These are phyloP conservation scores for Lasiodiplodia sp. DNA, from an alignment of 2,329 filamentous ascomycete genomes.

Conservation along the genomic window DNA sequence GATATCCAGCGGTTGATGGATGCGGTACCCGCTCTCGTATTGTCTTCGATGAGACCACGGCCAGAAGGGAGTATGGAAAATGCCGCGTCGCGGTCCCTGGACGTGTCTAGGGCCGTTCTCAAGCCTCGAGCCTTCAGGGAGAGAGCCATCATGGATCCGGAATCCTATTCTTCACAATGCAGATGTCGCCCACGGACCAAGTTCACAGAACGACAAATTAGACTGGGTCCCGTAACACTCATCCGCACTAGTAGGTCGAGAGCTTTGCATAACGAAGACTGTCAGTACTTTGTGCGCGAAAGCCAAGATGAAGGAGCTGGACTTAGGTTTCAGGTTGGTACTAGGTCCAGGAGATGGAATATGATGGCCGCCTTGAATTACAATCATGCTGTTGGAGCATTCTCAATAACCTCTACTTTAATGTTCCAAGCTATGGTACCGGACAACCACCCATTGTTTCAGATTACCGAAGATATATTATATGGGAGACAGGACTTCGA, in stretches of 20 bases:
- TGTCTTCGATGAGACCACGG: too few species aligned
- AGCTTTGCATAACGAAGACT: not conserved
- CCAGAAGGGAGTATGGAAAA: too few species aligned
- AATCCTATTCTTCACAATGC: too few species aligned
- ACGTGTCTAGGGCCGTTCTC: rapidly evolving
- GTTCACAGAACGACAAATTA: too few species aligned
- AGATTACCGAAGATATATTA: too few species aligned
- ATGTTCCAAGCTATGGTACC: not conserved
- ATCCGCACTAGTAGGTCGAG: not conserved
- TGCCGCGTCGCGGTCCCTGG: too few species aligned
- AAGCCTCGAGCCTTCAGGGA: too few species aligned
- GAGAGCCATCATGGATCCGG: rapidly evolving
- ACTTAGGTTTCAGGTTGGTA: not conserved
- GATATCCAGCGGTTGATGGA: too few species aligned
- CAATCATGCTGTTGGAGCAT: not conserved
- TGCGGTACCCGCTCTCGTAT: too few species aligned
- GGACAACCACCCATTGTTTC: not conserved
- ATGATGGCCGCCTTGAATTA: not conserved
- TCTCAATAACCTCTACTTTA: not conserved
- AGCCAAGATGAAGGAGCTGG: not conserved
- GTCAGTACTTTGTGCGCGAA: not conserved
- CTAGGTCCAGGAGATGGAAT: not conserved
- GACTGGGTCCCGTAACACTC: not conserved
- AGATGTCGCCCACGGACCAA: too few species aligned
- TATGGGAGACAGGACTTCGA: too few species aligned